Evolutionary conservation across 345 rosid species (phyloP), one percentile per base, ranked within the genome.

Genomic region (Excoecaria agallocha): DNA sequence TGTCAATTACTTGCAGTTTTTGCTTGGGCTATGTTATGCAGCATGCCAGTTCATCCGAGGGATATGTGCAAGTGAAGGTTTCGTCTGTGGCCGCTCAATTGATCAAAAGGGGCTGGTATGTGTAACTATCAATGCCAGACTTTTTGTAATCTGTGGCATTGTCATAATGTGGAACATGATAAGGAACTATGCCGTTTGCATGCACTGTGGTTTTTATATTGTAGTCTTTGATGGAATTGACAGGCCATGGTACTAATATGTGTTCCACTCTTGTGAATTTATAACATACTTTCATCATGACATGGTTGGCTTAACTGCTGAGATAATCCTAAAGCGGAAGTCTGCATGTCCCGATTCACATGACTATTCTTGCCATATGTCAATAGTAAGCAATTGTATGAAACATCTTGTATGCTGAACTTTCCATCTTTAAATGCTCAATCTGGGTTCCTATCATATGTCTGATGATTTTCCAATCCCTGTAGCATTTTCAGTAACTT

Each of bases 31-130:
- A 87, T 81, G 90, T 81, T 73, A 86, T 89, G 84, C 93, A 86
- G 79, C 96, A 85, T 82, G 98, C 96, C 69, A 82, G 86, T 86
- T 89, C 94, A 45, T 76, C 86, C 12, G 98, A 93, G 71, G 93
- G 92, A 58, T 95, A 93, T 84, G 98, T 95, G 69, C 93, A 79
- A 77, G 90, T 87, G 72, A 95, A 95, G 82, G 88, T 93, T 68
- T 93, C 97, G 79, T 95, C 98, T 43, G 99, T 95, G 78, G 97
- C 98, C 68, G 96, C 96, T 70, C 98, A 95, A 67, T 79, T 95
- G 86, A 82, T 95, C 85, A 95, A 95, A 88, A 90, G 99, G 78
- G 99, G 99, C 80, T 95, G 99, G 99, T 94, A 83, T 85, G 89
- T 80, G 67, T 13, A 1, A 46, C 11, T 16, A 20, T 64, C 30